These are phyloP conservation scores for Begonia fuchsioides DNA, from an alignment of 306 rosid genomes.

Conservation along the genomic window DNA sequence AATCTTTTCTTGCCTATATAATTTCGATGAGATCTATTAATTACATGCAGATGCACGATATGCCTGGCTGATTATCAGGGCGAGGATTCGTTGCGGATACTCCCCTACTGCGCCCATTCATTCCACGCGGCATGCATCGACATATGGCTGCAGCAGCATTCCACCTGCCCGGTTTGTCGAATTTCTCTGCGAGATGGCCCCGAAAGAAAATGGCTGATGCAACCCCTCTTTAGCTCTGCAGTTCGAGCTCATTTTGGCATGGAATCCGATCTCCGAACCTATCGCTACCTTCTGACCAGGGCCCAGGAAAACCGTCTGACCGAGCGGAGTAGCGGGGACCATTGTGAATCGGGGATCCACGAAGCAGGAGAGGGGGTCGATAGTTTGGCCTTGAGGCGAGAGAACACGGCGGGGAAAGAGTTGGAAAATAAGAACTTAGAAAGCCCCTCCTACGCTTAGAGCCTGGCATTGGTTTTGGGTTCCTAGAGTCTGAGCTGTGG, in stretches of 20 bases:
- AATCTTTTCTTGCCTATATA: too few species aligned
- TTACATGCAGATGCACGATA: slow-evolving; percentile 79
- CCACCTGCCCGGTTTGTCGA: slow-evolving; percentile 91
- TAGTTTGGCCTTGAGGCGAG: slow-evolving; percentile 21
- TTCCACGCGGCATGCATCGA: slow-evolving; percentile 86
- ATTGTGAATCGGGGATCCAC: slow-evolving; percentile 32
- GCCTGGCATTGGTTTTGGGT: not conserved
- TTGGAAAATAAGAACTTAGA: slow-evolving; percentile 51
- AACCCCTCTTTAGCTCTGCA: slow-evolving; percentile 55
- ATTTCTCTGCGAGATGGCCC: slow-evolving; percentile 44
- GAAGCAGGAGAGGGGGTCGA: slow-evolving; percentile 28
- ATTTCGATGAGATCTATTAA: too few species aligned
- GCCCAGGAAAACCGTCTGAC: slow-evolving; percentile 22
- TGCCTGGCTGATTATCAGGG: slow-evolving; percentile 70
- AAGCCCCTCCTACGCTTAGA: slow-evolving; percentile 59
- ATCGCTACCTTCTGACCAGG: slow-evolving; percentile 29
- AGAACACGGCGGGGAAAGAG: slow-evolving; percentile 30
- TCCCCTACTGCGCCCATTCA: slow-evolving; percentile 78
- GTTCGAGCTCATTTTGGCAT: slow-evolving; percentile 24
- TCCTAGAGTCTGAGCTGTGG: not conserved
- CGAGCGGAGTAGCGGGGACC: slow-evolving; percentile 35
- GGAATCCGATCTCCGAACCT: slow-evolving; percentile 32
- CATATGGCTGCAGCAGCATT: slow-evolving; percentile 83
- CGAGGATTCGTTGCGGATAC: slow-evolving; percentile 69
- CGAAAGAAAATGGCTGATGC: slow-evolving; percentile 42